Evolutionary conservation across 352 stramenopile genomes (phyloP), one percentile per base, ranked within the genome.

Genomic region (Thalassiosira exigua): DNA sequence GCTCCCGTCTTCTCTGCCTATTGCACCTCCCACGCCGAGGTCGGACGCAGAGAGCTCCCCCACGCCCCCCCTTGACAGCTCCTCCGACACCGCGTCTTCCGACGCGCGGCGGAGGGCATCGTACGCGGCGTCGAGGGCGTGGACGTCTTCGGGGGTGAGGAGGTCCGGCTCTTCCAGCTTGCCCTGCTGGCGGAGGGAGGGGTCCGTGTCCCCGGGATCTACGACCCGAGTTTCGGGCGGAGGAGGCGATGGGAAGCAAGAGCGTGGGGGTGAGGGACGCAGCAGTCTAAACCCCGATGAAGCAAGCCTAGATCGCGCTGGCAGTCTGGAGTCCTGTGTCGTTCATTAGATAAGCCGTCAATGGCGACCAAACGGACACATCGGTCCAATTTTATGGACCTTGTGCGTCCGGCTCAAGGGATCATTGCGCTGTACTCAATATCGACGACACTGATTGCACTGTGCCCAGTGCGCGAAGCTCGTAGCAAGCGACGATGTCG

Each of bases 121-220:
- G 42, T 68, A 75, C 54, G 66, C 67, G 66, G 54, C 32, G 36
- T 75, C 54, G 14, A 75, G 46, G 22, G 42, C 1, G 7, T 22
- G n/a, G 9, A 59, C 19, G 36, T 70, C 60, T 27, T 70, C n/a
- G 21, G 60, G 60, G 11, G 60, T 44, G 4, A 70, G 29, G 14
- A 70, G 52, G 32, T 70, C 60, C 5, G 46, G 36, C 11, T 70
- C 46, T 11, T 56, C 27, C 2, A 59, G 21, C 52, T 70, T 30
- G 0, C 60, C 60, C 46, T 58, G 21, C 4, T 58, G 39, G 3
- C 32, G 60, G 14, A 68, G 53, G 39, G 11, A 17, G 39, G 39
- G n/a, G 11, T 48, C n/a, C 11, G 39, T n/a, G n/a, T 48, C 39
- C n/a, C 39, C 39, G 39, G 11, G 11, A 48, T 11, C 39, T 11